Base-by-base conservation (phyloP, 371 early-diverging fungal genomes). In the Rozella allomycis region DNA sequence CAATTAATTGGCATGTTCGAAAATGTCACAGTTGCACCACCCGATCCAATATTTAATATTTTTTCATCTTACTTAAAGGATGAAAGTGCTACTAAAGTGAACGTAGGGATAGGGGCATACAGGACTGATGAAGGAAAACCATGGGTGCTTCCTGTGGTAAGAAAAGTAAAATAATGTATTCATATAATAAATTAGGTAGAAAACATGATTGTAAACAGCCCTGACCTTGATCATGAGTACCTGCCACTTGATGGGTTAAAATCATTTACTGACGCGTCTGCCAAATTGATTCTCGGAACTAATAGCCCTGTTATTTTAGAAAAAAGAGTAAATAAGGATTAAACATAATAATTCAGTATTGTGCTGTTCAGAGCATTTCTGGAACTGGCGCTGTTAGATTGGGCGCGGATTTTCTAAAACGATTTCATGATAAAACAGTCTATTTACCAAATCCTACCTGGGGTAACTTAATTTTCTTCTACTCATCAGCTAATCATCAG, bases 101-200 rank as follows among this genome's bases (percentile, higher is more conserved):
- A 87, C 43, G 55, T 94, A n/a, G 83, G 88, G 48, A 80, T 94
- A 4, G 94, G 94, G 32, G 94, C 94, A 7, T 94, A 86, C 56
- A 70, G 94, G 34, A 78, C 74, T 36, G 73, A 87, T 36, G 54
- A 73, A 13, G 79, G 85, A 34, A 78, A 82, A 55, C 90, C 94
- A 10, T 88, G 85, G 75, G 68, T 87, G 3, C 65, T 93, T 17
- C 87, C 87, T 12, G 86, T 83, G 12, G 90, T 93, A 12, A 60
- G 60, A 34, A 84, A 83, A 72, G 85, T 76, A 50, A 13, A 33
- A 20, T 17, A 23, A 25, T 25, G 28, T 33, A 14, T 38, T 17
- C 11, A 25, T 25, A 4, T 3, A 21, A 13, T 31, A 14, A 21
- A 21, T 16, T 54, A 81, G 83, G 93, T 83, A 25, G 78, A 87